Evolutionary conservation across 805 yeast species (phyloP), one percentile per base, ranked within the genome.

Genomic region (Schwanniomyces sp.): DNA sequence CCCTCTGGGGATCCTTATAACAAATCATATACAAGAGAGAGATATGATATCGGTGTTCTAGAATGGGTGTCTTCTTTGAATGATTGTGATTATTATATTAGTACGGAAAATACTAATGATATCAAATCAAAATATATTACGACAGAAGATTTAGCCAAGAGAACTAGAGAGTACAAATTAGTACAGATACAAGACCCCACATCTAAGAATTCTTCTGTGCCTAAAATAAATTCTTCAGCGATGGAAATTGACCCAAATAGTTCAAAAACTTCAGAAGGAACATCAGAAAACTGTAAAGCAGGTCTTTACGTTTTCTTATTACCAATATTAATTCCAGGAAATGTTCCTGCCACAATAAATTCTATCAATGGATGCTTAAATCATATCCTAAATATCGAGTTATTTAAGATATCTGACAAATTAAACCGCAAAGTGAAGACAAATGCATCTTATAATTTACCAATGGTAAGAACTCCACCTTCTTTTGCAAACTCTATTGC

Each of bases 281-380:
- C 26, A 2, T 45, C 39, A n/a, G 53, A 50, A 5, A 51, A 57
- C 12, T 70, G 67, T 52, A 77, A 77, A 52, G 81, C 91, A 1
- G 95, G 95, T 18, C 79, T 84, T 53, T 87, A 87, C 57, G 77
- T 86, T 2, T 87, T 85, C 56, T 61, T 84, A 16, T 61, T 86
- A 5, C 92, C 94, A 0, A 68, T 83, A 0, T 63, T 80, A 5
- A 76, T 85, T 44, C 86, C 89, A 0, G 72, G 80, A 24, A 76
- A 74, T 47, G 77, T 85, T 1, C 88, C 92, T 0, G 88, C 87
- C 43, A 64, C 88, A 0, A 70, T 82, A 11, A 59, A 64, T 5
- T 75, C 86, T 1, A 74, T 82, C 8, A 70, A 78, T 49, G 82
- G 86, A 1, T 58, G 74, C 4, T 64, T 82, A 8, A 50, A 54